Conservation (phyloP, 2,329 filamentous ascomycete genomes). For the Fusarium stilboides region DNA sequence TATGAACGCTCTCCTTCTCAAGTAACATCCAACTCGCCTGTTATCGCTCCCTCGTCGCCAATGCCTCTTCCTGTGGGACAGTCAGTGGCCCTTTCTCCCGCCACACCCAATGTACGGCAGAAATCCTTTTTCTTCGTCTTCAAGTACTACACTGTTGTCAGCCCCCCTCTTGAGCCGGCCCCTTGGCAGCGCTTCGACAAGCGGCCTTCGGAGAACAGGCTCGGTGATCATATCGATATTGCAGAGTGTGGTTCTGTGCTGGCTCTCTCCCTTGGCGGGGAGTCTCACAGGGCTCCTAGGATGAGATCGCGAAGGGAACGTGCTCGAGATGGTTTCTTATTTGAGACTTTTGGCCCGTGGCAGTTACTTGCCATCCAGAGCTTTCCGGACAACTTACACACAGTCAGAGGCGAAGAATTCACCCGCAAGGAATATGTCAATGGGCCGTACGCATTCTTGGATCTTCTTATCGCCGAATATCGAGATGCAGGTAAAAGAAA, state of each 20-base stretch:
- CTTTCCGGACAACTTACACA: conserved; percentile 72
- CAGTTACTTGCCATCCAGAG: conserved; percentile 72
- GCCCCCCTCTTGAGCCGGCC: conserved; percentile 68
- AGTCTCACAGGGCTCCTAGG: conserved; percentile 64
- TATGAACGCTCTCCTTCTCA: conserved; percentile 53
- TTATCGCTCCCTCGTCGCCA: conserved; percentile 29
- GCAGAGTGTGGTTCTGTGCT: conserved; percentile 73
- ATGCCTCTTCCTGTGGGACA: conserved; percentile 19
- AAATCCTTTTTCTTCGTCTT: conserved; percentile 74
- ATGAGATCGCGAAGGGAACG: conserved; percentile 65
- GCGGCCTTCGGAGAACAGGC: conserved; percentile 56
- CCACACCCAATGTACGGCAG: conserved; percentile 64
- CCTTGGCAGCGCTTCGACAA: conserved; percentile 72
- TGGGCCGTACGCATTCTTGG: conserved; percentile 73
- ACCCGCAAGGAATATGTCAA: conserved; percentile 70
- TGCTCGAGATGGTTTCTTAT: conserved; percentile 67
- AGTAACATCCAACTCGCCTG: conserved; percentile 30
- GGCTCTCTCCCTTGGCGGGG: conserved; percentile 69
- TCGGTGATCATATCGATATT: conserved; percentile 69
- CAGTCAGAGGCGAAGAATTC: conserved; percentile 68
- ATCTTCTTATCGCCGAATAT: conserved; percentile 72
- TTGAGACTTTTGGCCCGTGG: conserved; percentile 73
- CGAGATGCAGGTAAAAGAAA: conserved; percentile 73
- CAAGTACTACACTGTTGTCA: conserved; percentile 75
- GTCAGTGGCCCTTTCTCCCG: conserved; percentile 35